Evolutionary conservation across 352 stramenopile species (phyloP).

Genomic region (Globisporangium spiculum): DNA sequence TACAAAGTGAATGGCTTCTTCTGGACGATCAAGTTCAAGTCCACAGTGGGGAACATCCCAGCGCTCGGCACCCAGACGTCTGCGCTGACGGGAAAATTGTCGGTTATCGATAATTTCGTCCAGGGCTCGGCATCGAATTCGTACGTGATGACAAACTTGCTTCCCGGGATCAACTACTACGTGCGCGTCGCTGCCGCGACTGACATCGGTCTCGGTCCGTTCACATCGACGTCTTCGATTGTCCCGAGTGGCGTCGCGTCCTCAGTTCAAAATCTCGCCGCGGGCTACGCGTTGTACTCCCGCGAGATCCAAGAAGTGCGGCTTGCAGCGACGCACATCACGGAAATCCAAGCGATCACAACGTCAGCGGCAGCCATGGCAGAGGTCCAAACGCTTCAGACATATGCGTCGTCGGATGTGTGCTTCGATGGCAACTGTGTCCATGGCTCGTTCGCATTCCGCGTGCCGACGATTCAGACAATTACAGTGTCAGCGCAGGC

Average conservation of each 20-base stretch:
- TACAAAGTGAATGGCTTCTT: slow-evolving; percentile 80
- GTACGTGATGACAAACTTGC: slow-evolving; percentile 45
- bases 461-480: slow-evolving; percentile 70
- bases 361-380: slow-evolving; percentile 59
- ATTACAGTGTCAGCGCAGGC: slow-evolving; percentile 54
- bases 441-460: slow-evolving; percentile 53
- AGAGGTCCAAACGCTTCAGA: slow-evolving; percentile 72
- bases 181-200: slow-evolving; percentile 57
- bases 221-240: slow-evolving; percentile 32
- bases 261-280: slow-evolving; percentile 45
- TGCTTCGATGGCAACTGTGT: slow-evolving; percentile 57
- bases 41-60: slow-evolving; percentile 64
- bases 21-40: slow-evolving; percentile 82
- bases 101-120: slow-evolving; percentile 43
- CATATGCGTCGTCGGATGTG: slow-evolving; percentile 35
- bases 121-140: slow-evolving; percentile 31
- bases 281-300: slow-evolving; percentile 56
- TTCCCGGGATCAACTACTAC: slow-evolving; percentile 68
- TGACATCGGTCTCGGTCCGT: slow-evolving; percentile 50
- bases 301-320: slow-evolving; percentile 71
- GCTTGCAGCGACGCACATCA: slow-evolving; percentile 60
- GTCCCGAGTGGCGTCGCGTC: slow-evolving; percentile 47
- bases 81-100: slow-evolving; percentile 25
- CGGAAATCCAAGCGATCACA: slow-evolving; percentile 62
- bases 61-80: slow-evolving; percentile 31